A percentile compares a stretch with the other conserved stretches of the same genome.
These are phyloP conservation scores for Trypanosoma theileri DNA, from an alignment of 208 protist species.

Conservation along the genomic window DNA sequence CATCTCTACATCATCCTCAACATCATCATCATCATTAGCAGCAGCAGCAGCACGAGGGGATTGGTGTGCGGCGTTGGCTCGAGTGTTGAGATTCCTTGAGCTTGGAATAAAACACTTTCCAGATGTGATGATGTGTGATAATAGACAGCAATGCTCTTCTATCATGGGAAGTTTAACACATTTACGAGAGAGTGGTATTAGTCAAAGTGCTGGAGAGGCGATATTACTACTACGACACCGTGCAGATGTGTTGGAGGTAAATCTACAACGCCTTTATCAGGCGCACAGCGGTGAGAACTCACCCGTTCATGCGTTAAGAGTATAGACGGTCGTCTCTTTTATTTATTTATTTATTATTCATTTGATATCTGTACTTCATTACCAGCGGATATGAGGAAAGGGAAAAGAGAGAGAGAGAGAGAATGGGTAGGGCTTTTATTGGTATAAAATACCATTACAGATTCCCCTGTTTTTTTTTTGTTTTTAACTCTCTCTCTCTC, in stretches of 20 bases:
- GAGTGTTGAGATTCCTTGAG: conserved; percentile 27
- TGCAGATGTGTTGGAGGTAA: background rate
- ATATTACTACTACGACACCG: conserved; percentile 6
- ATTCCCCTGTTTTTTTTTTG: no score
- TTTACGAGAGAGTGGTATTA: background rate
- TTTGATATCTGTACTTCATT: background rate
- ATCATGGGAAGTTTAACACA: conserved; percentile 2
- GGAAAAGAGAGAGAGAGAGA: no score
- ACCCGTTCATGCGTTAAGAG: background rate
- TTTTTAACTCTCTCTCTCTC: no score
- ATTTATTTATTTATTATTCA: background rate
- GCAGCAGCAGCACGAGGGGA: background rate
- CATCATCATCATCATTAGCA: background rate
- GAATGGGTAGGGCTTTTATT: no score
- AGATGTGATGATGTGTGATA: conserved; percentile 18
- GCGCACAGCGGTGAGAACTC: background rate
- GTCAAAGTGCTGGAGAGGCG: background rate
- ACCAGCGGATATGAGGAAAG: background rate
- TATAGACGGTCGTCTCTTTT: no score
- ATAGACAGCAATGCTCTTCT: conserved; percentile 5
- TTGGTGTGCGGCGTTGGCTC: conserved; percentile 8
- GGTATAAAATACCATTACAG: no score
- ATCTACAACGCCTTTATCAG: conserved; percentile 1
- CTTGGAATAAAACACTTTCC: conserved; percentile 28
- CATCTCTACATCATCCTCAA: background rate